Conservation (phyloP, 805 yeast species). For the Pichia californica region DNA sequence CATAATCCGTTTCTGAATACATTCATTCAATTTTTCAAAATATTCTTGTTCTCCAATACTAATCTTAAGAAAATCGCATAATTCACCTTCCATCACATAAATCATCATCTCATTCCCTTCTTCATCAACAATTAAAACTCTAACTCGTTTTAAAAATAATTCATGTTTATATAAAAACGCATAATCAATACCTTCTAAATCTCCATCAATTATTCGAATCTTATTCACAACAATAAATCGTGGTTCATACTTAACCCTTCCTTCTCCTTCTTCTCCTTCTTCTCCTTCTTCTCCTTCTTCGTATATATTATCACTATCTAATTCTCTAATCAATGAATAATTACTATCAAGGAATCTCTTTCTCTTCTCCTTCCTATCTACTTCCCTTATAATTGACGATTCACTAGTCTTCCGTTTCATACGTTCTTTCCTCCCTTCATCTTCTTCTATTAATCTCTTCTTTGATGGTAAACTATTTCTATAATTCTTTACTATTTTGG, state of each 20-base stretch:
- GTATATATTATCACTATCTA: neutral
- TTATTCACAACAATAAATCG: slow-evolving; percentile 1
- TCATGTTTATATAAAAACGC: neutral
- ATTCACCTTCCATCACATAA: neutral
- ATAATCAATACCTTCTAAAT: neutral
- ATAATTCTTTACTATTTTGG: no score
- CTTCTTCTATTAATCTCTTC: neutral
- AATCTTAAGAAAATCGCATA: slow-evolving; percentile 1
- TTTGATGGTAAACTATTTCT: no score
- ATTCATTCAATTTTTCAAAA: slow-evolving; percentile 1
- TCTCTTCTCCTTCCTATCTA: neutral
- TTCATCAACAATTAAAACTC: slow-evolving; percentile 6
- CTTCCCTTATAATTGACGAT: no score
- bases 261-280: neutral
- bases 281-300: neutral
- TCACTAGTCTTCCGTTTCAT: no score
- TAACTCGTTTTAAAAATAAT: slow-evolving; percentile 1
- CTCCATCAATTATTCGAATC: neutral
- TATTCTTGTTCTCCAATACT: neutral
- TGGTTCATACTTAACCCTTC: slow-evolving; percentile 1
- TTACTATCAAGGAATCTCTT: neutral
- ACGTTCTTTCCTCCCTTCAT: neutral
- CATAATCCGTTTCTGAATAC: neutral
- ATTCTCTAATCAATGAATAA: slow-evolving; percentile 1
- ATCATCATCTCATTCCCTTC: neutral